Evolutionary conservation across 768 basidiomycete species (phyloP).

Genomic region (Tulasnella sp.): DNA sequence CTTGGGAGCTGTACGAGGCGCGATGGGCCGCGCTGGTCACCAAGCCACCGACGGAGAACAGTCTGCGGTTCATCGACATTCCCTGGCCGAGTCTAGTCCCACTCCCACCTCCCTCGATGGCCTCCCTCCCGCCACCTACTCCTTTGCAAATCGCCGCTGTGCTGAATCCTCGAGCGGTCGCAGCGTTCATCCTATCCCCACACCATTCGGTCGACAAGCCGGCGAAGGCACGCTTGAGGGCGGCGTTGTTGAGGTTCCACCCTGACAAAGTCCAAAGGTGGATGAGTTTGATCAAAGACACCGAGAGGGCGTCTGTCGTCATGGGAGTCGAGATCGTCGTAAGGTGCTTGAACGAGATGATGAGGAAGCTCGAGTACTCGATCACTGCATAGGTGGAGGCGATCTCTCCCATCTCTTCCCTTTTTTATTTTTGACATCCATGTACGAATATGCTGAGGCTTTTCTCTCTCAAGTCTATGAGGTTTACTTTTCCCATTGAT

Average conservation of each 20-base stretch:
- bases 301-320: slow-evolving; percentile 1
- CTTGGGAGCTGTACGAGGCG: slow-evolving; percentile 12
- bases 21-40: not conserved
- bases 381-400: not conserved
- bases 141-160: slow-evolving; percentile 5
- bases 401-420: not conserved
- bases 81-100: slow-evolving; percentile 13
- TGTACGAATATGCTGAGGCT: too few species aligned
- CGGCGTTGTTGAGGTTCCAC: slow-evolving; percentile 12
- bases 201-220: slow-evolving; percentile 9
- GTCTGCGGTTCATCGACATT: slow-evolving; percentile 12
- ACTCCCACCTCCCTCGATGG: not conserved
- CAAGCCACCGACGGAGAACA: slow-evolving; percentile 8
- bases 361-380: not conserved
- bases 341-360: slow-evolving; percentile 5
- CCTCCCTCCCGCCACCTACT: slow-evolving; percentile 4
- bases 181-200: slow-evolving; percentile 8
- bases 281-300: slow-evolving; percentile 10
- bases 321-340: slow-evolving; percentile 15
- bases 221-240: not conserved
- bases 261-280: slow-evolving; percentile 11
- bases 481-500: not conserved
- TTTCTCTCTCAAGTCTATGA: not conserved
- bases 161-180: not conserved
- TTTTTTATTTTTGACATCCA: not conserved